phyloP scores from a whole-genome alignment of 495 filamentous ascomycete genomes.

The Zalerion maritima region DNA sequence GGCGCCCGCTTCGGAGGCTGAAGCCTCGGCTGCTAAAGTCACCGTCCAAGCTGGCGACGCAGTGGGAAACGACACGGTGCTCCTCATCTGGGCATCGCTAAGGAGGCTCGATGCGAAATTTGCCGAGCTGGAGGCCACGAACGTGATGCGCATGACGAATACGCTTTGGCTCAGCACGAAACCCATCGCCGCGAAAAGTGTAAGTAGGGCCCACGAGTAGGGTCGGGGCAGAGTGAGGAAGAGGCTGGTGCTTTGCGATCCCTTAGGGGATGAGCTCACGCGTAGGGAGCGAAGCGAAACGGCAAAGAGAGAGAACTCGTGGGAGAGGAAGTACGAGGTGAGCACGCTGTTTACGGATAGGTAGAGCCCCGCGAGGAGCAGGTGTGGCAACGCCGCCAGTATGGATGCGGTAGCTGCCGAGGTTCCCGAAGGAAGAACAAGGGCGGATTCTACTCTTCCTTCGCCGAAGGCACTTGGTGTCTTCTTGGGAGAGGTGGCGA shows the following conservation, averaged over 20 bases:
- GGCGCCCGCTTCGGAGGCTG: no score
- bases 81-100: no score
- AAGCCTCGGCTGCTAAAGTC: no score
- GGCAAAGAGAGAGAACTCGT: conserved; percentile 28
- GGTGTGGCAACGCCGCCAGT: conserved; percentile 21
- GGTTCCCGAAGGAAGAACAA: no score
- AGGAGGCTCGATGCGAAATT: no score
- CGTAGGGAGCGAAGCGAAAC: conserved; percentile 17
- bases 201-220: conserved; percentile 20
- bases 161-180: conserved; percentile 24
- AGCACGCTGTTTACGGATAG: conserved; percentile 23
- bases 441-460: no score
- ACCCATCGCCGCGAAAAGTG: conserved; percentile 19
- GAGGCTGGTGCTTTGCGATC: conserved; percentile 21
- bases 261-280: conserved; percentile 18
- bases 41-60: no score
- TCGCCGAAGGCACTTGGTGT: conserved; percentile 4
- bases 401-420: conserved; percentile 12
- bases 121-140: conserved; percentile 3
- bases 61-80: not conserved
- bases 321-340: conserved; percentile 24
- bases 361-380: conserved; percentile 26
- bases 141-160: conserved; percentile 9
- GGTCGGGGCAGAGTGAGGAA: conserved; percentile 27
- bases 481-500: no score